Conservation (phyloP, 1,284 basidiomycete species). For the Kalmanozyma brasiliensis region DNA sequence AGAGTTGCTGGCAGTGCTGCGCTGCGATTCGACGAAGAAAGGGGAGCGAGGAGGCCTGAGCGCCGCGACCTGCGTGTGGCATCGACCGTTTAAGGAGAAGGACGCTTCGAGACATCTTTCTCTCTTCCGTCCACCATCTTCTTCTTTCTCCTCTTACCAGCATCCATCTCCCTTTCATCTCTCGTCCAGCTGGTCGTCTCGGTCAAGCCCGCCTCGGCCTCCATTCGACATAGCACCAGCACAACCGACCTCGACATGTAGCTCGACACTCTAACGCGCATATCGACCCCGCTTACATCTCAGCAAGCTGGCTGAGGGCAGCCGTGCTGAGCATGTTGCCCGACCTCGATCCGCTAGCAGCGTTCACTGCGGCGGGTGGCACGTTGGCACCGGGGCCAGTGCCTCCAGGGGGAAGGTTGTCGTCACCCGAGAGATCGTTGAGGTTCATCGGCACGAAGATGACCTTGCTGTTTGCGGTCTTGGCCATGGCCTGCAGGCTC, state of each 20-base stretch:
- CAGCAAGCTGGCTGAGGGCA: slow-evolving; percentile 36
- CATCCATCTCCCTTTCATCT: too few relatives aligned
- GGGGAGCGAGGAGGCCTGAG: neutral
- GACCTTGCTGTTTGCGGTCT: slow-evolving; percentile 83
- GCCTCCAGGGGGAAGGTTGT: slow-evolving; percentile 18
- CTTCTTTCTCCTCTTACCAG: too few relatives aligned
- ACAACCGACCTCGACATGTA: too few relatives aligned
- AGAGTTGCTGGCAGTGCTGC: too few relatives aligned
- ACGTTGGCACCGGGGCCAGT: slow-evolving; percentile 12
- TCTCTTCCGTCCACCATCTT: too few relatives aligned
- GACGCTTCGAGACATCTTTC: too few relatives aligned
- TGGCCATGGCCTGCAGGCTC: slow-evolving; percentile 79
- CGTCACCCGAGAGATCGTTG: slow-evolving; percentile 23
- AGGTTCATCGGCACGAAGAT: slow-evolving; percentile 86
- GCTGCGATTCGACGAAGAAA: neutral
- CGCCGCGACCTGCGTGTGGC: too few relatives aligned
- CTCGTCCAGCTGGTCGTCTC: too few relatives aligned
- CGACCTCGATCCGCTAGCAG: slow-evolving; percentile 3
- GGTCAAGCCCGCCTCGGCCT: too few relatives aligned
- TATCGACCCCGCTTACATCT: slow-evolving; percentile 14
- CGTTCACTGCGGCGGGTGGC: slow-evolving; percentile 5
- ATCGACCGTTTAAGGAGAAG: too few relatives aligned
- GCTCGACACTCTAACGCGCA: too few relatives aligned
- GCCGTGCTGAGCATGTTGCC: slow-evolving; percentile 36
- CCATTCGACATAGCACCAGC: too few relatives aligned